Base-by-base conservation (phyloP, 2,329 filamentous ascomycete genomes). In the Cadophora sp. region DNA sequence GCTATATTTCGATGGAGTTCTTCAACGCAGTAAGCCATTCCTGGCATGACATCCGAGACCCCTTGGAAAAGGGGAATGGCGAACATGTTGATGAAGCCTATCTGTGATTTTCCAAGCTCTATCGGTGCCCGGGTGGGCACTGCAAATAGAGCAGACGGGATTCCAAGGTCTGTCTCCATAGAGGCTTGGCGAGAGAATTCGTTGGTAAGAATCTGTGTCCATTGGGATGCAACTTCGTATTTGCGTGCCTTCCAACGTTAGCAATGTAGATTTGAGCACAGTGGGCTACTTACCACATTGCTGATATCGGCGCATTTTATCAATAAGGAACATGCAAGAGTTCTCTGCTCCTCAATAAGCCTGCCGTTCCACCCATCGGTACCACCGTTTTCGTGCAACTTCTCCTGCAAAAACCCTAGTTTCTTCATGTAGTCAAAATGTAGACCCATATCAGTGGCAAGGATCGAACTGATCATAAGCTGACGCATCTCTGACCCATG, bases 241-340 rank as follows among this genome's bases (percentile, higher is more conserved):
- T 89, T 91, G 65, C 96, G 89, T 64, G 94, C 94, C 92, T 95
- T 70, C n/a, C 62, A 39, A 59, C 20, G 72, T 75, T 61, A 76
- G 73, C 59, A 63, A 20, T 41, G 50, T 50, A 3, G 33, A 56
- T 8, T 18, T 9, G 18, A 43, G 20, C 14, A 18, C 43, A 13
- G 16, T 59, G 47, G 24, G 18, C 7, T 27, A 90, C 92, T 79
- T 85, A 95, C 92, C 78, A 98, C 96, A 78, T 99, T 99, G 81
- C 95, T 97, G 76, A 99, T 98, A 79, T 99, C 96, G 47, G 96
- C 96, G 77, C 96, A 98, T 79, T 99, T 99, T 81, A 99, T 97
- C 67, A 99, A 82, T 65, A 99, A 82, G 16, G 94, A 94, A 79
- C 96, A 98, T n/a, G 91, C 83, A 56, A 98, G 81, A 11, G 92